phyloP scores from a whole-genome alignment of 2,329 filamentous ascomycete genomes.

The Lachnellula arida region DNA sequence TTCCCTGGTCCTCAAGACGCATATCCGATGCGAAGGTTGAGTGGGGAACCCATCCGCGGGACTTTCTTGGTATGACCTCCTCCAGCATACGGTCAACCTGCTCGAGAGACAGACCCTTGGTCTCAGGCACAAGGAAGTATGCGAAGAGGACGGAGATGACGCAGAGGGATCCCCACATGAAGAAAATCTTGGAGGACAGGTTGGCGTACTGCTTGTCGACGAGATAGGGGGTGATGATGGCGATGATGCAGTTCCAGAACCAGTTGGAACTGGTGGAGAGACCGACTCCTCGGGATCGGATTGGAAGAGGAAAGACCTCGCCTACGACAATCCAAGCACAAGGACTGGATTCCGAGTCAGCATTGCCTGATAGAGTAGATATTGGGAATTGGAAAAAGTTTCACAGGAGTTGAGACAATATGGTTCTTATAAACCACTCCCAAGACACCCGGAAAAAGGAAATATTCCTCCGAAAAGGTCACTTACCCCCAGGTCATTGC shows the following conservation, averaged over 20 bases:
- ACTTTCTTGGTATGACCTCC: constrained; percentile 39
- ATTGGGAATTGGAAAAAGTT: constrained; percentile 52
- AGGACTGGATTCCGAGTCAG: constrained; percentile 55
- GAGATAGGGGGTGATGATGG: constrained; percentile 72
- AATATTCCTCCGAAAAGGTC: too few species aligned
- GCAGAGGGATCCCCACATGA: constrained; percentile 67
- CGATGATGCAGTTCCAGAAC: constrained; percentile 81
- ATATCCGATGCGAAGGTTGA: constrained; percentile 28
- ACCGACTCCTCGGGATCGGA: constrained; percentile 81
- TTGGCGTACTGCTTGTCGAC: constrained; percentile 68
- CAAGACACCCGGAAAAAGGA: too few species aligned
- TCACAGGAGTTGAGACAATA: constrained; percentile 44
- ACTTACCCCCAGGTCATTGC: constrained; percentile 75
- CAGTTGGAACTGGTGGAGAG: constrained; percentile 87
- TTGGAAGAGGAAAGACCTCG: constrained; percentile 85
- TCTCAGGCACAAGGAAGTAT: constrained; percentile 76
- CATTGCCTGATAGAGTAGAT: too few species aligned
- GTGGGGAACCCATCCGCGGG: constrained; percentile 25
- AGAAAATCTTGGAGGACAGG: constrained; percentile 69
- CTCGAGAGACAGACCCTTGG: constrained; percentile 78
- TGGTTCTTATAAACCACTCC: not conserved
- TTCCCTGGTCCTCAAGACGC: constrained; percentile 15
- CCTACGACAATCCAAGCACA: constrained; percentile 74
- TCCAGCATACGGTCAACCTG: constrained; percentile 74
- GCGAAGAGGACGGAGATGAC: constrained; percentile 68